Conservation (phyloP, 164 flowering plant species). For the Annona squamosa region DNA sequence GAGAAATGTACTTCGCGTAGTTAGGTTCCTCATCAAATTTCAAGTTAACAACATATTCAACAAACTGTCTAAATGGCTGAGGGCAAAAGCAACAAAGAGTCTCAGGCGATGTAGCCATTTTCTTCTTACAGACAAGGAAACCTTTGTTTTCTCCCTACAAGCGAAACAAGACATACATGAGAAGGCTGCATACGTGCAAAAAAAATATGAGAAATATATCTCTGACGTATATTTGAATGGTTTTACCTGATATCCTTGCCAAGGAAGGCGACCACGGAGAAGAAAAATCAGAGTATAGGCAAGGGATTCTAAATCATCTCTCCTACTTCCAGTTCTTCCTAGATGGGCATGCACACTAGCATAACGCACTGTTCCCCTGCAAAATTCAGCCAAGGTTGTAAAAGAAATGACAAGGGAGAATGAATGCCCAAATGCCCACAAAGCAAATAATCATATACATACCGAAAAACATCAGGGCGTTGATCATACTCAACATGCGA, state of each 20-base stretch:
- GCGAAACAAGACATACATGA: not conserved
- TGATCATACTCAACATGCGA: conserved; percentile 91
- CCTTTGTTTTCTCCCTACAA: conserved; percentile 90
- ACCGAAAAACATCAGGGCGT: conserved; percentile 93
- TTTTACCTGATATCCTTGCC: conserved; percentile 96
- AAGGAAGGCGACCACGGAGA: conserved; percentile 84
- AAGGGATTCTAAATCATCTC: conserved; percentile 96
- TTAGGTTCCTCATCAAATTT: conserved; percentile 95
- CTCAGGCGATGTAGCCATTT: conserved; percentile 92
- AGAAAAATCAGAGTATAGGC: conserved; percentile 92
- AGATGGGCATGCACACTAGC: conserved; percentile 99
- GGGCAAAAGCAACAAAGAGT: conserved; percentile 78
- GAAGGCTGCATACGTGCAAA: not conserved
- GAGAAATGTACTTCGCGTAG: conserved; percentile 82
- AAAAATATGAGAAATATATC: not conserved
- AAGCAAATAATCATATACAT: not conserved
- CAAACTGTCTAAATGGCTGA: conserved; percentile 70
- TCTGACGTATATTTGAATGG: not conserved
- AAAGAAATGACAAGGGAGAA: not conserved
- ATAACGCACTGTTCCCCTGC: conserved; percentile 95
- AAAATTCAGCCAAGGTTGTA: conserved; percentile 3
- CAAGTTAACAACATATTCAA: conserved; percentile 78
- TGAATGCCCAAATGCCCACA: not conserved
- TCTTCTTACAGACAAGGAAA: conserved; percentile 87
- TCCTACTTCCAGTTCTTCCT: conserved; percentile 88